Base-by-base conservation (phyloP, 1,284 basidiomycete genomes). In the Inonotus obliquus region DNA sequence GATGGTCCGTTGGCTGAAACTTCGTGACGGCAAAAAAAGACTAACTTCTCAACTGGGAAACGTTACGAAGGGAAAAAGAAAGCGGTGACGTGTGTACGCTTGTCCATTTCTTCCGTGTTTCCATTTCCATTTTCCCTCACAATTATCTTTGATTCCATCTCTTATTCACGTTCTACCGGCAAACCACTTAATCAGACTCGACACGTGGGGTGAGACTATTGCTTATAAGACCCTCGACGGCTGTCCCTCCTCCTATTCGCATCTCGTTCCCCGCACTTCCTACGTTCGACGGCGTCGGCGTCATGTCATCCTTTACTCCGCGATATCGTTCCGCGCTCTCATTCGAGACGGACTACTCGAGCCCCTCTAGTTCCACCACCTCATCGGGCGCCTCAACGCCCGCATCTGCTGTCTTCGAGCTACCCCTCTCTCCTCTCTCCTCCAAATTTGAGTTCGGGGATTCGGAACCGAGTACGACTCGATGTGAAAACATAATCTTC, bases 401-500 rank as follows among this genome's bases (percentile, higher is more conserved):
- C 23, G 48, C 58, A 29, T 41, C 58, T 7, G 25, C 49, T 4
- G 25, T 49, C 51, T 59, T 59, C 41, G 49, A 53, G 38, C 58
- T 59, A 37, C 14, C 58, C 11, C 58, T 59, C 49, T 41, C 58
- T 19, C 49, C 58, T 39, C 35, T 44, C 14, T 51, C 35, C 32
- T 9, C 32, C 14, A 41, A 39, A 32, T 29, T 53, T 39, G 52
- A 53, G 23, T 45, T 59, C 41, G 29, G 38, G 19, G 54, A 55
- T 17, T 48, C 29, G 29, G 60, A 57, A 27, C 39, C 60, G 27
- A 27, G 48, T 37, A 52, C 54, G 25, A 44, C 38, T 27, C 60
- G 60, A 29, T 62, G 61, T 44, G 38, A 51, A 19, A 48, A 29
- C 37, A 48, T 62, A 38, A 62, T 62, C 56, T 62, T 62, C 29